Percentiles rank a stretch among this genome's conserved stretches.
phyloP scores from a whole-genome alignment of 169 alveolate genomes.

The Toxoplasma gondii region DNA sequence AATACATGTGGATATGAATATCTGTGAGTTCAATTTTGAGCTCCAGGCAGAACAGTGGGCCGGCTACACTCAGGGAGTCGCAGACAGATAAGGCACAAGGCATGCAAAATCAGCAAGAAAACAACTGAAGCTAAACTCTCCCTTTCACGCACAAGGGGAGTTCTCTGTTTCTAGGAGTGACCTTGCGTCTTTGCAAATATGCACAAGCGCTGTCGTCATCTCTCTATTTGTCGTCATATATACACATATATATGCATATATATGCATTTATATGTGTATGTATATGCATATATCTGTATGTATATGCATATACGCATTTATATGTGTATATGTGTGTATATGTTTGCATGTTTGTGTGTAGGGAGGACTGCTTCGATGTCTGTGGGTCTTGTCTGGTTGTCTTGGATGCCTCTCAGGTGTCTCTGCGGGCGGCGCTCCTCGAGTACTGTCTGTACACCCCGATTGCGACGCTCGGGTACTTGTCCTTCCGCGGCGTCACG shows the following conservation, averaged over 20 bases:
- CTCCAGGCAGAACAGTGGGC: no score
- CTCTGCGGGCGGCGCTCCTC: not conserved
- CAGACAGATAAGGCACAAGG: no score
- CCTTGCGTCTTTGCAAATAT: no score
- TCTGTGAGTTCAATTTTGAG: no score
- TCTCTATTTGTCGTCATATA: not conserved
- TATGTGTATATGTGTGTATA: not conserved
- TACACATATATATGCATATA: not conserved
- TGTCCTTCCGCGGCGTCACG: not conserved
- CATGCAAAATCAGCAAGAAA: no score
- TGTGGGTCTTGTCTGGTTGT: not conserved
- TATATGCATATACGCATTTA: not conserved
- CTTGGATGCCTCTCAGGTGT: not conserved
- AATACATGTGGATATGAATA: no score
- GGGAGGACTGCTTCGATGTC: no score
- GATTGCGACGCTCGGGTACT: not conserved
- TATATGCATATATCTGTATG: not conserved
- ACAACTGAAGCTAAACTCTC: no score
- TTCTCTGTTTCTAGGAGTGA: no score
- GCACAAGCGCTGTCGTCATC: no score
- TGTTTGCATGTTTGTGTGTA: not conserved
- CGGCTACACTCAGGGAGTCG: no score
- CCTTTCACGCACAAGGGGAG: no score
- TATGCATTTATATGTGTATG: not conserved
- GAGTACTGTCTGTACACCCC: slow-evolving; percentile 18